Percentiles rank a stretch among this genome's conserved stretches.
These are phyloP conservation scores for Amanita jacksonii DNA, from an alignment of 768 basidiomycete species.

Conservation along the genomic window DNA sequence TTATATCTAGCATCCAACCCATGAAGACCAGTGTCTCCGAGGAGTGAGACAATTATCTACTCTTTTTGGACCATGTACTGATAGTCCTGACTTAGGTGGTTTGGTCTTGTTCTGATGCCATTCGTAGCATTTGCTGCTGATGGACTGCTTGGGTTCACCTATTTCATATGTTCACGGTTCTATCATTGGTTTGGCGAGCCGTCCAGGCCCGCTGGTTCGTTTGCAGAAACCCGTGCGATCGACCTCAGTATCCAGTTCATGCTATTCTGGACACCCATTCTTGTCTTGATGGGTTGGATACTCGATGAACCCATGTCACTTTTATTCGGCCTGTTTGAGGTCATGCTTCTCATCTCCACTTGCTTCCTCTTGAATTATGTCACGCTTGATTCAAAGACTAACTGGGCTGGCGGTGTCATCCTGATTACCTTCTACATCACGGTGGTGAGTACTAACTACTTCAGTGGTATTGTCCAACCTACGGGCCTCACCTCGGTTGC, in stretches of 20 bases:
- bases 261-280: slow-evolving; percentile 70
- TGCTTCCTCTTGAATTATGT: slow-evolving; percentile 75
- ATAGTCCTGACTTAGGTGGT: slow-evolving; percentile 38
- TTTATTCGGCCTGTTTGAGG: slow-evolving; percentile 48
- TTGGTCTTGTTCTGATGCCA: slow-evolving; percentile 63
- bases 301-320: slow-evolving; percentile 46
- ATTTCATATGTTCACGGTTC: slow-evolving; percentile 28
- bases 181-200: not conserved
- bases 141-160: slow-evolving; percentile 48
- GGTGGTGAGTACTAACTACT: slow-evolving; percentile 30
- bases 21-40: not conserved
- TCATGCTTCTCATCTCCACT: slow-evolving; percentile 52
- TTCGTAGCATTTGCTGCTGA: slow-evolving; percentile 67
- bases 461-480: not conserved
- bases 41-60: not conserved
- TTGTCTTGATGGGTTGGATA: slow-evolving; percentile 66
- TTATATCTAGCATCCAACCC: not conserved
- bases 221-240: slow-evolving; percentile 62
- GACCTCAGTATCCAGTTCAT: slow-evolving; percentile 73
- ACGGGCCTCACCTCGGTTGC: not conserved
- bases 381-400: slow-evolving; percentile 69
- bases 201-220: slow-evolving; percentile 32
- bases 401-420: slow-evolving; percentile 64
- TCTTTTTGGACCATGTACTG: not conserved
- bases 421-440: slow-evolving; percentile 61